phyloP scores from a whole-genome alignment of 2,329 filamentous ascomycete species.

The Dendrostoma leiphaemia region DNA sequence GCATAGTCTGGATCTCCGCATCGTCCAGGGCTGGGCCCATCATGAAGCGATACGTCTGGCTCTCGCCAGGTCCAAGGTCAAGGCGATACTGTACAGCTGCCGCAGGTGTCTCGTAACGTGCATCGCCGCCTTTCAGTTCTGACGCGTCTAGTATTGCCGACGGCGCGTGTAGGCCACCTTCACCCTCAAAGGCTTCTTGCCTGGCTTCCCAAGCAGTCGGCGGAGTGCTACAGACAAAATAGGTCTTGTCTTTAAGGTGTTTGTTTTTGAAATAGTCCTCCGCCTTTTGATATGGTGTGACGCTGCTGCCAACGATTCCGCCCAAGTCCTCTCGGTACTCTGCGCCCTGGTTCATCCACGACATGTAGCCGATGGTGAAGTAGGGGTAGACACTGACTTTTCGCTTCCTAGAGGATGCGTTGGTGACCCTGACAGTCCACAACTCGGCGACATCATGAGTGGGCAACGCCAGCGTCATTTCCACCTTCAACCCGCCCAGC shows the following conservation, averaged over 20 bases:
- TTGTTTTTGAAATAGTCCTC: conserved; percentile 58
- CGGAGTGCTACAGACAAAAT: conserved; percentile 51
- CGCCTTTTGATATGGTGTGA: conserved; percentile 57
- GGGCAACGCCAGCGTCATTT: conserved; percentile 50
- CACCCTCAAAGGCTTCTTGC: conserved; percentile 53
- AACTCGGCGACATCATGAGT: conserved; percentile 55
- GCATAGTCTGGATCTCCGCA: conserved; percentile 44
- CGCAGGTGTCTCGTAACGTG: conserved; percentile 53
- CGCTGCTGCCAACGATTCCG: conserved; percentile 49
- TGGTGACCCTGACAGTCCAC: conserved; percentile 52
- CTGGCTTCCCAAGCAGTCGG: conserved; percentile 52
- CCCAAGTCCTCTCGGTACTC: conserved; percentile 47
- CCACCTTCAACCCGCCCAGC: conserved; percentile 44
- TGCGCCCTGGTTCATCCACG: conserved; percentile 60
- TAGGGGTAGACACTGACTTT: conserved; percentile 54
- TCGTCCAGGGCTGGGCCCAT: conserved; percentile 55
- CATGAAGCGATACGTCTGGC: conserved; percentile 49
- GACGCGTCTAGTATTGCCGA: conserved; percentile 36
- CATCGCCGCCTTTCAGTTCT: conserved; percentile 43
- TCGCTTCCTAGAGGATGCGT: conserved; percentile 42
- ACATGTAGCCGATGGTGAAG: conserved; percentile 60
- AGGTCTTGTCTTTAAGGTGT: conserved; percentile 55
- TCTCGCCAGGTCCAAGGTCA: conserved; percentile 36
- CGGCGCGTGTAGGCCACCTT: conserved; percentile 53
- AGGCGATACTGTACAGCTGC: conserved; percentile 52